Base-by-base conservation (phyloP, 345 rosid genomes). In the Populus deltoides region DNA sequence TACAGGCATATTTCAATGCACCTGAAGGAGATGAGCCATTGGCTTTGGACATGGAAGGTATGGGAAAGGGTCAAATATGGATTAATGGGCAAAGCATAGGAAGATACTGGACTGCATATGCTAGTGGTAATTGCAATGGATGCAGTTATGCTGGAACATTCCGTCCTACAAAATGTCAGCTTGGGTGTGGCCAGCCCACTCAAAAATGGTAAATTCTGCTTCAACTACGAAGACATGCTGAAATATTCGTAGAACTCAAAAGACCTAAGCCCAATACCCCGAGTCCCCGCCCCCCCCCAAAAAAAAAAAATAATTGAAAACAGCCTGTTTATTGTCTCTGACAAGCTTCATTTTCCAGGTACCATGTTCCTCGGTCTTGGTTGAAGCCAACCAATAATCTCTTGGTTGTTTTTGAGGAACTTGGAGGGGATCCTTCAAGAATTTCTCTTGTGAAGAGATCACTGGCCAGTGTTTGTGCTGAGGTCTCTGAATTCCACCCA, bases 51-150 rank as follows among this genome's bases (percentile, higher is more conserved):
- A 90, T 97, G 96, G 90, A 87, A 76, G 93, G 98, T 27, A 97
- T 94, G 98, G 98, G 98, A 63, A 97, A 97, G 80, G 98, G 99
- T 70, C 94, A 97, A 83, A 86, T 94, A 76, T 97, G 99, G 99
- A 91, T 97, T 77, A 97, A 97, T 22, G 97, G 96, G 38, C 88
- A 92, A 84, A 94, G 96, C 78, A 87, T 97, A 16, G 98, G 99
- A 39, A 91, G 99, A 86, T 97, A 97, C 80, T 97, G 98, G 98
- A 90, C 97, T 35, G 96, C 98, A 27, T 86, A 85, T 68, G 98
- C 98, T 1, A 87, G 47, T 61, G 99, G 98, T 61, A 80, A 89
- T 66, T 97, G 99, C 85, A 84, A 83, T 53, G 92, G 87, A 2
- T 97, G 98, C 75, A 92, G 81, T 81, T 97, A 97, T 88, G 82